Percentiles rank a stretch among this genome's conserved stretches.
Conservation (phyloP, 805 yeast species). For the Wickerhamiella hasegawae region DNA sequence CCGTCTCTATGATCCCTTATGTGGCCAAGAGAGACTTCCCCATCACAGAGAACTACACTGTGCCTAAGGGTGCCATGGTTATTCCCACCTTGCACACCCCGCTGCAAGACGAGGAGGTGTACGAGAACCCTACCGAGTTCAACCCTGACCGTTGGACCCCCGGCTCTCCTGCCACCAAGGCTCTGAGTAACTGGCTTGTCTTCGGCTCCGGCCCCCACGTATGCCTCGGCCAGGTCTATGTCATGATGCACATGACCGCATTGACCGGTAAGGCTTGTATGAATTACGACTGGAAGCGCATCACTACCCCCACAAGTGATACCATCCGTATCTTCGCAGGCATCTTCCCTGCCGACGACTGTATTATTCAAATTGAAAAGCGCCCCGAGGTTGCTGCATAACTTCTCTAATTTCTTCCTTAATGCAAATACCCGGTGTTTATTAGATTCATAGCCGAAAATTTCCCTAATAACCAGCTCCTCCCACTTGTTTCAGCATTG, state of each 20-base stretch:
- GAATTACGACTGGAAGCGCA: constrained; percentile 66
- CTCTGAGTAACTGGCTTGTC: constrained; percentile 85
- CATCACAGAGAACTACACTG: constrained; percentile 66
- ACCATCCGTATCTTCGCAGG: constrained; percentile 94
- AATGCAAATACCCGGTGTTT: too few relatives aligned
- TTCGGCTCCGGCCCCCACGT: constrained; percentile 96
- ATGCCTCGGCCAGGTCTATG: constrained; percentile 90
- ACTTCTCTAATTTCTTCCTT: too few relatives aligned
- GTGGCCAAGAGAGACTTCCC: constrained; percentile 80
- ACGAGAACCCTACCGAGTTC: constrained; percentile 84
- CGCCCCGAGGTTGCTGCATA: constrained; percentile 6
- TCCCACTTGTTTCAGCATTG: too few relatives aligned
- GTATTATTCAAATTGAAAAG: constrained; percentile 50
- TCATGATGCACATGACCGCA: constrained; percentile 74
- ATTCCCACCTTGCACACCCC: constrained; percentile 94
- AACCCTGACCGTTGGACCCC: constrained; percentile 88
- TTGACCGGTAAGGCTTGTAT: constrained; percentile 83
- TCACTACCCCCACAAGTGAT: constrained; percentile 72
- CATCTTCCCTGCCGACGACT: constrained; percentile 93
- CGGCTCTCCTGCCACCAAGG: constrained; percentile 58
- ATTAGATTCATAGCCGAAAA: too few relatives aligned
- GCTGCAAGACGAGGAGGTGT: constrained; percentile 92
- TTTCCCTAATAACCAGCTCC: too few relatives aligned
- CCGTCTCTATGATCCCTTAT: constrained; percentile 96
- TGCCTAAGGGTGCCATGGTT: constrained; percentile 94